Evolutionary conservation across 2,329 filamentous ascomycete genomes (phyloP).

Genomic region (Cercospora beticola): DNA sequence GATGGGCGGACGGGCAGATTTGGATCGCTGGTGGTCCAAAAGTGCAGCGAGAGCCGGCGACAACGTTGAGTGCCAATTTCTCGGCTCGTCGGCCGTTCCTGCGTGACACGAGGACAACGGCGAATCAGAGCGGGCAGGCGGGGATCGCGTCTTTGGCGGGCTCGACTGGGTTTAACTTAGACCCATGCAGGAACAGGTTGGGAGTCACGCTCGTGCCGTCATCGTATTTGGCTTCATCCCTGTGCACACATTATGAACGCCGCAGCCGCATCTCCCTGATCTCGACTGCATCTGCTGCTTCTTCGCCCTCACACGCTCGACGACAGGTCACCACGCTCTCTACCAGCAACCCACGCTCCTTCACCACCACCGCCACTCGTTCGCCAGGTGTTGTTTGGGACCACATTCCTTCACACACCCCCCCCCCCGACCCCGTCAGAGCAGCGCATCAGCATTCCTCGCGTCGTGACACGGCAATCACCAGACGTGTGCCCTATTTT

Average conservation of each 20-base stretch:
- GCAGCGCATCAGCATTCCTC: constrained; percentile 17
- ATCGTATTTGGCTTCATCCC: background rate
- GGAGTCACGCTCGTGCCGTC: constrained; percentile 5
- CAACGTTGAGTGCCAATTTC: constrained; percentile 4
- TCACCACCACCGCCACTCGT: background rate
- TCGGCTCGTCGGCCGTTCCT: background rate
- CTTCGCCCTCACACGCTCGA: constrained; percentile 1
- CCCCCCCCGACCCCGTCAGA: background rate
- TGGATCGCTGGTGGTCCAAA: constrained; percentile 3
- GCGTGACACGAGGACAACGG: background rate
- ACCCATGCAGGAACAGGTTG: background rate
- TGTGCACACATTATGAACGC: constrained; percentile 2
- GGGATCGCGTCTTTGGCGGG: background rate
- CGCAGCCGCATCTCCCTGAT: background rate
- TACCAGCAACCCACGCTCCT: background rate
- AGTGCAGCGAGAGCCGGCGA: background rate
- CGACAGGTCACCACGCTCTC: constrained; percentile 7
- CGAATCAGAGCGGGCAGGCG: background rate
- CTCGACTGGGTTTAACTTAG: background rate
- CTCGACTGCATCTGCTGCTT: background rate
- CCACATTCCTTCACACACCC: constrained; percentile 17
- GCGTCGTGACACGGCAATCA: constrained; percentile 9
- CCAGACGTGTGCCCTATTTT: constrained; percentile 13
- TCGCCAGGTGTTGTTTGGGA: background rate
- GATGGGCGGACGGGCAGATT: background rate